Conservation (phyloP, 306 rosid genomes). For the Lathyrus aphaca region DNA sequence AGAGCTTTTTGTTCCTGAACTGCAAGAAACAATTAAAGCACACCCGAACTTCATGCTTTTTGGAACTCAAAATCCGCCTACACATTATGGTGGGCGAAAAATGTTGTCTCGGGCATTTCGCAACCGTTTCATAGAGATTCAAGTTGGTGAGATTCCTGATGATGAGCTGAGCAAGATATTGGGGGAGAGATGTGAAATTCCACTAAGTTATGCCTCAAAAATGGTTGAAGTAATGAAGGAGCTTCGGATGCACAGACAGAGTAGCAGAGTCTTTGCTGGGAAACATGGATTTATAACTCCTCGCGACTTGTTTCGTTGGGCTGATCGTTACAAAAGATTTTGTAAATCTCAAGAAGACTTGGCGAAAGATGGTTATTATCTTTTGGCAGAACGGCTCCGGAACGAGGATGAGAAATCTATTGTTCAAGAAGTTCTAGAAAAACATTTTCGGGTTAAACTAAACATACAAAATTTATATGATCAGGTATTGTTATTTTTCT, state of each 20-base stretch:
- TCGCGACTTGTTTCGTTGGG: conserved; percentile 94
- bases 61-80: conserved; percentile 97
- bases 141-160: conserved; percentile 90
- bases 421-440: conserved; percentile 65
- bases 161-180: conserved; percentile 75
- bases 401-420: conserved; percentile 67
- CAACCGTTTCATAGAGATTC: conserved; percentile 91
- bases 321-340: conserved; percentile 73
- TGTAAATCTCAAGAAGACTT: conserved; percentile 67
- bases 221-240: conserved; percentile 94
- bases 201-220: conserved; percentile 63
- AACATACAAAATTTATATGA: conserved; percentile 51
- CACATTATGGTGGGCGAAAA: conserved; percentile 88
- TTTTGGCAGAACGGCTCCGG: conserved; percentile 87
- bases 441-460: conserved; percentile 57
- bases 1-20: conserved; percentile 93
- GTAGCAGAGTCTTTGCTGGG: conserved; percentile 81
- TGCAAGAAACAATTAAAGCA: conserved; percentile 68
- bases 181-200: conserved; percentile 61
- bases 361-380: conserved; percentile 94
- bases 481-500: conserved; percentile 54
- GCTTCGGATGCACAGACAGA: conserved; percentile 75
- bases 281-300: conserved; percentile 97
- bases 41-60: conserved; percentile 92
- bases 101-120: conserved; percentile 95